A percentile compares a stretch with the other conserved stretches of the same genome.
phyloP scores from a whole-genome alignment of 1,284 basidiomycete species.

The Polyporus tsugae region DNA sequence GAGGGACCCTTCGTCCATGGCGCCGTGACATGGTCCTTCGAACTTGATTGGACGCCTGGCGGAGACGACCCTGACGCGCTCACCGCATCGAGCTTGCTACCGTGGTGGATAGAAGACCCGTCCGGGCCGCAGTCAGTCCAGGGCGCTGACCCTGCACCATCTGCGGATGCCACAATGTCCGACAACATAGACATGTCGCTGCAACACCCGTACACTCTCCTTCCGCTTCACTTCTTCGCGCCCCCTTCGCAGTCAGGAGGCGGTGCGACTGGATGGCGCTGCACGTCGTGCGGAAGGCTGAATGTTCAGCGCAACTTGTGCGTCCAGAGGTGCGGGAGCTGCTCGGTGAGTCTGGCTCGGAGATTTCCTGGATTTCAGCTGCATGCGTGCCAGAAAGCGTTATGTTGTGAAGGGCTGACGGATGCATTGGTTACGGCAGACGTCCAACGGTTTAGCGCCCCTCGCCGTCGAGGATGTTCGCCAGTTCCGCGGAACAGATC shows the following conservation, averaged over 20 bases:
- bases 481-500: constrained; percentile 37
- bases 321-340: constrained; percentile 46
- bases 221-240: constrained; percentile 44
- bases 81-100: not conserved
- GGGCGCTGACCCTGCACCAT: not conserved
- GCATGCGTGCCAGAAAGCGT: not conserved
- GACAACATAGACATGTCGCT: constrained; percentile 7
- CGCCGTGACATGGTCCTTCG: constrained; percentile 25
- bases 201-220: constrained; percentile 39
- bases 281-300: constrained; percentile 47
- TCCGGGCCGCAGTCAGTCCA: not conserved
- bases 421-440: constrained; percentile 24
- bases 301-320: constrained; percentile 48
- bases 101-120: constrained; percentile 32
- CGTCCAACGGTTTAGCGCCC: constrained; percentile 34
- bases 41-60: constrained; percentile 34
- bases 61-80: constrained; percentile 24
- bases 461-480: constrained; percentile 42
- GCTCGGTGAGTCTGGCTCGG: constrained; percentile 39
- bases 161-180: not conserved
- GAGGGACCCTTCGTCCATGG: constrained; percentile 5
- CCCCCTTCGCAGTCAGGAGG: constrained; percentile 22
- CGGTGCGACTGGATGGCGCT: constrained; percentile 47
- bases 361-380: not conserved
- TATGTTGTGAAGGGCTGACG: not conserved